These are phyloP conservation scores for Eryngium alpinum DNA, from an alignment of 140 eudicot genomes.

Conservation along the genomic window DNA sequence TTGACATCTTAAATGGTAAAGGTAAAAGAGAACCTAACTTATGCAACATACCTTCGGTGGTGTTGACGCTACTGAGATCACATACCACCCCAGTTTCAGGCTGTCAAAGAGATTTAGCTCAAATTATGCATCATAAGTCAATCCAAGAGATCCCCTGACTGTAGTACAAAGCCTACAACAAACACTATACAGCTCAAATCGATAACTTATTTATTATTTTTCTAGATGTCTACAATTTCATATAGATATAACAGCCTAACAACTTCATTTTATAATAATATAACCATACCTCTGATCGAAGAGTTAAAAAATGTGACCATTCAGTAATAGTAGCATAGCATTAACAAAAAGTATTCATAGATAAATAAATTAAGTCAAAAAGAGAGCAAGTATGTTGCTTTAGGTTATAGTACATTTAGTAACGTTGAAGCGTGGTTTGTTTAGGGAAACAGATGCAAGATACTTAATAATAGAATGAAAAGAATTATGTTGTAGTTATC, in stretches of 20 bases:
- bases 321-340: no score
- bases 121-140: slow-evolving; percentile 94
- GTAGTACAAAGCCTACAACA: slow-evolving; percentile 81
- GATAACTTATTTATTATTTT: not conserved
- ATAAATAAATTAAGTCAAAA: no score
- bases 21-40: not conserved
- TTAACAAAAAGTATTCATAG: no score
- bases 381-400: no score
- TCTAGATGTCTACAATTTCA: not conserved
- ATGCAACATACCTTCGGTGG: slow-evolving; percentile 66
- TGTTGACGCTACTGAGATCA: slow-evolving; percentile 93
- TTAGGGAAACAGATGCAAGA: no score
- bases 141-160: slow-evolving; percentile 94
- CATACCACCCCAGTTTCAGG: slow-evolving; percentile 96
- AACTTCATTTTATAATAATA: not conserved
- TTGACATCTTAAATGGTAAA: no score
- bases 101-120: slow-evolving; percentile 89
- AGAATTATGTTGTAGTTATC: no score
- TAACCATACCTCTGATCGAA: not conserved
- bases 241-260: slow-evolving; percentile 1
- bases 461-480: no score
- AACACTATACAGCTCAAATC: not conserved
- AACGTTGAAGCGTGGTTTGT: no score
- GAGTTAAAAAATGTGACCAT: not conserved
- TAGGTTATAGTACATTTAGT: no score